Conservation (phyloP, 2,329 filamentous ascomycete species). For the Graphilbum fragrans region DNA sequence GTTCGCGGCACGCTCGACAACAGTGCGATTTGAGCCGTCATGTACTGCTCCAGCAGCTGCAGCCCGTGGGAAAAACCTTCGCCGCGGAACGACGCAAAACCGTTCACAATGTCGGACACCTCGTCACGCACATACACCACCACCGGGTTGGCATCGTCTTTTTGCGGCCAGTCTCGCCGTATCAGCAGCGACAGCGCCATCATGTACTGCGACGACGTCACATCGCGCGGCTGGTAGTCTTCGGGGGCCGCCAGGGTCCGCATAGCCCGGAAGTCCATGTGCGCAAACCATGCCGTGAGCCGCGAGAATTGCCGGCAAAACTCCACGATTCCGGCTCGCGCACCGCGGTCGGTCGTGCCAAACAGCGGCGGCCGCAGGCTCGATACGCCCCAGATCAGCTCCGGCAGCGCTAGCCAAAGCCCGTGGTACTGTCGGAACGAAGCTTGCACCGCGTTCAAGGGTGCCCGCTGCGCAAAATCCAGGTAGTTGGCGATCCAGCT, state of each 20-base stretch:
- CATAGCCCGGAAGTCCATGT: conserved; percentile 31
- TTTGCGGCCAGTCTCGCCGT: conserved; percentile 11
- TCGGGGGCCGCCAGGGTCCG: conserved; percentile 13
- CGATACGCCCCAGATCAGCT: conserved; percentile 25
- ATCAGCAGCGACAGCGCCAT: conserved; percentile 27
- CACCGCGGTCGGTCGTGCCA: conserved; percentile 7
- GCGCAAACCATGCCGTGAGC: conserved; percentile 38
- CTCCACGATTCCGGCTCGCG: conserved; percentile 20
- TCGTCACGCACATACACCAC: conserved; percentile 12
- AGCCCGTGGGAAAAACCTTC: conserved; percentile 27
- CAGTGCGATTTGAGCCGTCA: conserved; percentile 25
- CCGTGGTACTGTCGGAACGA: conserved; percentile 29
- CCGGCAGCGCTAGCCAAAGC: conserved; percentile 42
- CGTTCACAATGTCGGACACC: conserved; percentile 26
- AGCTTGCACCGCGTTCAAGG: conserved; percentile 23
- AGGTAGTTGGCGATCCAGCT: conserved; percentile 40
- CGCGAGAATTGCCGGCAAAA: conserved; percentile 32
- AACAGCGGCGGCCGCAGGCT: conserved; percentile 6
- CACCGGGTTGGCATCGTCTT: conserved; percentile 12
- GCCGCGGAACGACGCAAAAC: conserved; percentile 24
- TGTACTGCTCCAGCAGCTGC: conserved; percentile 27
- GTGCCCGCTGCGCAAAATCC: conserved; percentile 21
- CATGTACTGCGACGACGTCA: conserved; percentile 33
- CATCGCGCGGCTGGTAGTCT: conserved; percentile 21
- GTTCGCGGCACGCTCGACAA: conserved; percentile 34